phyloP scores from a whole-genome alignment of 352 stramenopile genomes.

The Chrysophaeum taylorii region DNA sequence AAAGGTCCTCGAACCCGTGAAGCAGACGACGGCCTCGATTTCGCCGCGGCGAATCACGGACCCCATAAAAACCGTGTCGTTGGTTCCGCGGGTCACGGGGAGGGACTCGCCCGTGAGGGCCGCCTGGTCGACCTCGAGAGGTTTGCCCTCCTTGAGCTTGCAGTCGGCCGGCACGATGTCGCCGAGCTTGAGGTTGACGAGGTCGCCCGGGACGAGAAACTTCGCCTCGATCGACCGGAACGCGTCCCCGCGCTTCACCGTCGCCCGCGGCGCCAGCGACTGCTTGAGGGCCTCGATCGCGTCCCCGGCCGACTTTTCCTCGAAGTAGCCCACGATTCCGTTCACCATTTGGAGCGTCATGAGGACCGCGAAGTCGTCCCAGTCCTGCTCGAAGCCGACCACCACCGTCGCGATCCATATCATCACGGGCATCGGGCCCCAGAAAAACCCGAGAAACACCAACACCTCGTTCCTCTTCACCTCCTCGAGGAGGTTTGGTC shows the following conservation, averaged over 20 bases:
- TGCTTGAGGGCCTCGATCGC: constrained; percentile 69
- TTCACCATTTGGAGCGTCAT: constrained; percentile 14
- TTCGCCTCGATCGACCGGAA: constrained; percentile 49
- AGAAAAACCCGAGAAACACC: constrained; percentile 29
- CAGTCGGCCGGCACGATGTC: constrained; percentile 80
- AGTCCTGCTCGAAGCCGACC: not conserved
- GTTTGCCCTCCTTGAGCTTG: constrained; percentile 51
- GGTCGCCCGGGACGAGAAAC: constrained; percentile 79
- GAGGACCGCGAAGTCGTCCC: constrained; percentile 16
- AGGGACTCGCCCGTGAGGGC: constrained; percentile 87
- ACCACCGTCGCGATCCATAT: constrained; percentile 52
- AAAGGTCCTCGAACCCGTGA: constrained; percentile 77
- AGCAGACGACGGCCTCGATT: constrained; percentile 73
- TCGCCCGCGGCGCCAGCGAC: constrained; percentile 64
- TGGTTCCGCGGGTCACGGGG: constrained; percentile 63
- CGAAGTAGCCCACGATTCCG: not conserved
- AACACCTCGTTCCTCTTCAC: constrained; percentile 15
- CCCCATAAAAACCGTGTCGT: constrained; percentile 70
- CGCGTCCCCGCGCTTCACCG: constrained; percentile 71
- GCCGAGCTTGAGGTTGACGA: constrained; percentile 70
- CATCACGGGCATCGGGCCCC: constrained; percentile 61
- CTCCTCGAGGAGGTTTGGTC: constrained; percentile 22
- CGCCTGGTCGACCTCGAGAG: constrained; percentile 76
- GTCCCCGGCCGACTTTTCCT: constrained; percentile 53
- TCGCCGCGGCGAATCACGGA: constrained; percentile 71